Base-by-base conservation (phyloP, 805 yeast species). In the Blastobotrys chiropterorum region DNA sequence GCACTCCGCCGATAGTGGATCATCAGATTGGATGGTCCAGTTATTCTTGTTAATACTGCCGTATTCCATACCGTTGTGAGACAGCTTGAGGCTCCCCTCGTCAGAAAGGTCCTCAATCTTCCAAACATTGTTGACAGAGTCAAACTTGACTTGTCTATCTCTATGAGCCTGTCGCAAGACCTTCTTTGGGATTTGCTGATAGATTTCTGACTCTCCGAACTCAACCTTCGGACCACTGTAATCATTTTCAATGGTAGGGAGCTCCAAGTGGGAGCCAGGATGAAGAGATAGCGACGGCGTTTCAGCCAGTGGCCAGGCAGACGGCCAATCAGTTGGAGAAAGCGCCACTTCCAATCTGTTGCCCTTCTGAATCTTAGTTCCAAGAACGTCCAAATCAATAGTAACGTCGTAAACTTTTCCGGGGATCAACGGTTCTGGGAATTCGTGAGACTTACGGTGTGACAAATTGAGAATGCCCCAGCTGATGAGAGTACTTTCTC, bases 261-360 rank as follows among this genome's bases (percentile, higher is more conserved):
- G 14, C 53, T 47, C 39, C 69, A 50, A 46, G 16, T 47, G 38
- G 63, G 64, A 48, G 69, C 72, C n/a, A 59, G 58, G 53, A 26
- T 57, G 58, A 30, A 74, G 48, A 3, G 66, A 67, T 40, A 74
- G 55, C 1, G 64, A 67, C 48, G 77, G 74, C 4, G 67, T 70
- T 56, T 71, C 74, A 3, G 75, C 67, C 0, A 69, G 61, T 26
- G 79, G 78, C 78, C 78, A 75, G 34, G 67, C 66, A 50, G 72
- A 75, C 8, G 78, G 78, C 78, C 79, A 75, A 54, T 74, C 78
- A 34, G 74, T 66, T 1, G 78, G 66, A 5, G 77, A 72, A 44
- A 75, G 63, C 0, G 75, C 73, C 11, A 74, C 57, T 55, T 73
- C 64, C 19, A 75, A 51, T 44, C 59, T 66, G 54, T 75, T 77